These are phyloP conservation scores for Leccinum imitatum DNA, from an alignment of 768 basidiomycete genomes.

Conservation along the genomic window DNA sequence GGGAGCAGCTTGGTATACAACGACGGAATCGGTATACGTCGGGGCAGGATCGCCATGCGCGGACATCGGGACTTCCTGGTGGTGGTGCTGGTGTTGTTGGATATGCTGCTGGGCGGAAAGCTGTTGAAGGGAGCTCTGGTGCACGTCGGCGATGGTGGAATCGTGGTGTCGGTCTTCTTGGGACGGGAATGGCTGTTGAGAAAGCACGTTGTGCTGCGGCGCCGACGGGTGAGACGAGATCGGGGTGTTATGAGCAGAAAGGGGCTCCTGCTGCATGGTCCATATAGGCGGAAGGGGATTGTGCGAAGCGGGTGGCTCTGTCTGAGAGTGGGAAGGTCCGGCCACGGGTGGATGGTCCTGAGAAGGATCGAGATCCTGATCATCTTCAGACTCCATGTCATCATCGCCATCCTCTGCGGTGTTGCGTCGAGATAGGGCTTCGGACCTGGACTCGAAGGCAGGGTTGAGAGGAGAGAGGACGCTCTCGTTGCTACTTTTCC, in stretches of 20 bases:
- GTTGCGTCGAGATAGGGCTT: slow-evolving; percentile 27
- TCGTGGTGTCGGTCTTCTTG: slow-evolving; percentile 30
- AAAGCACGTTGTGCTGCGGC: slow-evolving; percentile 29
- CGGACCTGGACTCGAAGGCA: slow-evolving; percentile 37
- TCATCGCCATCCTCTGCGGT: slow-evolving; percentile 34
- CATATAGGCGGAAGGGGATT: slow-evolving; percentile 35
- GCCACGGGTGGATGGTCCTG: slow-evolving; percentile 26
- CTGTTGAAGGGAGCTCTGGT: slow-evolving; percentile 30
- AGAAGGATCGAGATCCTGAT: slow-evolving; percentile 29
- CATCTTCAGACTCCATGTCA: slow-evolving; percentile 39
- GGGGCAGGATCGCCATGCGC: slow-evolving; percentile 24
- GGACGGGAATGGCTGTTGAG: slow-evolving; percentile 32
- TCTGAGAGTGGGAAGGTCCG: slow-evolving; percentile 33
- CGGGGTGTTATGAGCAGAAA: slow-evolving; percentile 27
- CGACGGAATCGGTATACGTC: slow-evolving; percentile 29
- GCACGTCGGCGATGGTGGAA: slow-evolving; percentile 25
- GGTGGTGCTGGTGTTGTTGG: slow-evolving; percentile 21
- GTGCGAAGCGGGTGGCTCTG: slow-evolving; percentile 25
- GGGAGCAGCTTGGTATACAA: slow-evolving; percentile 35
- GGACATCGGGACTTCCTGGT: slow-evolving; percentile 27
- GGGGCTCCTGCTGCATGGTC: slow-evolving; percentile 33
- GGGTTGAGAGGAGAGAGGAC: slow-evolving; percentile 42
- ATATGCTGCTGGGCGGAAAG: slow-evolving; percentile 33
- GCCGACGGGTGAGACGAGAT: slow-evolving; percentile 32
- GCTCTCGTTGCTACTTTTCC: slow-evolving; percentile 37